Conservation (phyloP, 495 filamentous ascomycete species). For the Achaetomiella virescens region DNA sequence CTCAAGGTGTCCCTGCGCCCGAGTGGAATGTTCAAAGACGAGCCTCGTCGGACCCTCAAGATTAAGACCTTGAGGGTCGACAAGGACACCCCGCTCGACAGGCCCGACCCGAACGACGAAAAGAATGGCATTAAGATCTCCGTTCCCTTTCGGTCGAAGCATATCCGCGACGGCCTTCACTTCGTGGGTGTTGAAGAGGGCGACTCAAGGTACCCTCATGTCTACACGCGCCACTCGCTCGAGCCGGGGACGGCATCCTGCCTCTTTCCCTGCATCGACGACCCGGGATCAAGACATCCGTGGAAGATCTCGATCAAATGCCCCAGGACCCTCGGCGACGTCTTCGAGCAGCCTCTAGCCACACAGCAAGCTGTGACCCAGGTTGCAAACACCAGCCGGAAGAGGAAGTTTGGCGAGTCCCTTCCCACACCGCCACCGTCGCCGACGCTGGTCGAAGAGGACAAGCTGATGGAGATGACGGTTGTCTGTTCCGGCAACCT, state of each 20-base stretch:
- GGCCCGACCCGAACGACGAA: slow-evolving; percentile 25
- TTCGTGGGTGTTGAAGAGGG: slow-evolving; percentile 78
- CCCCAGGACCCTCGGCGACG: slow-evolving; percentile 77
- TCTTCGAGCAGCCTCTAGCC: slow-evolving; percentile 47
- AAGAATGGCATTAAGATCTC: slow-evolving; percentile 37
- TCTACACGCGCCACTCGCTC: slow-evolving; percentile 75
- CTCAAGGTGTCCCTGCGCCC: slow-evolving; percentile 36
- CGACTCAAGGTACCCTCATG: slow-evolving; percentile 79
- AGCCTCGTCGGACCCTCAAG: slow-evolving; percentile 28
- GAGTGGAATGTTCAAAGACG: slow-evolving; percentile 28
- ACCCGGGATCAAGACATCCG: slow-evolving; percentile 65
- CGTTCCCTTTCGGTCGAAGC: slow-evolving; percentile 70
- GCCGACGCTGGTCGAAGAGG: slow-evolving; percentile 55
- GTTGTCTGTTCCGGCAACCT: slow-evolving; percentile 87
- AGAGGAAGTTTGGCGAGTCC: slow-evolving; percentile 32
- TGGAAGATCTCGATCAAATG: slow-evolving; percentile 87
- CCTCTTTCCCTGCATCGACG: slow-evolving; percentile 89
- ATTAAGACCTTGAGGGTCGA: slow-evolving; percentile 31
- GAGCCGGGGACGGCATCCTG: slow-evolving; percentile 73
- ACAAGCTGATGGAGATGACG: slow-evolving; percentile 76
- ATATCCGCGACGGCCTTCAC: slow-evolving; percentile 77
- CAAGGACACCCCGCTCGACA: slow-evolving; percentile 22
- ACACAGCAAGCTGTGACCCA: slow-evolving; percentile 21
- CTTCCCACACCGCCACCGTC: slow-evolving; percentile 24
- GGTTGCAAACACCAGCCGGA: slow-evolving; percentile 21